Percentiles rank a stretch among this genome's conserved stretches.
phyloP scores from a whole-genome alignment of 2,329 filamentous ascomycete species.

The Fusarium concolor region DNA sequence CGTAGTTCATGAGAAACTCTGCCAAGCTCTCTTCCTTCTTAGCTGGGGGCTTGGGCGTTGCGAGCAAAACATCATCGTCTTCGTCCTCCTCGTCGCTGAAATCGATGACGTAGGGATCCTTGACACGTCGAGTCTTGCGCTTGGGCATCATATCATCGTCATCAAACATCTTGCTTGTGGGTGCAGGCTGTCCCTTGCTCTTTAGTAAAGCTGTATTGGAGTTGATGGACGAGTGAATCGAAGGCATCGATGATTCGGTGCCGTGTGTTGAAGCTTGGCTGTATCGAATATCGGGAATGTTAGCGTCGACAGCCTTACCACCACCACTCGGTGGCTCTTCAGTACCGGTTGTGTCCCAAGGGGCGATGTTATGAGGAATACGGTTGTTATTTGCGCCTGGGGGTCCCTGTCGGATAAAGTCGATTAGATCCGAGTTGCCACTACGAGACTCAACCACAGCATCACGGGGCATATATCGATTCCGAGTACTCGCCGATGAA shows the following conservation, averaged over 20 bases:
- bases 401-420: constrained; percentile 92
- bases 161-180: constrained; percentile 56
- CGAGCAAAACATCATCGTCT: constrained; percentile 59
- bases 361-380: constrained; percentile 84
- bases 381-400: constrained; percentile 70
- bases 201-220: constrained; percentile 78
- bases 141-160: constrained; percentile 70
- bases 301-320: constrained; percentile 64
- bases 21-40: constrained; percentile 75
- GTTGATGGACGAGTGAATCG: constrained; percentile 74
- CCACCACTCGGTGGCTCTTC: constrained; percentile 70
- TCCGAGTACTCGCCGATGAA: constrained; percentile 57
- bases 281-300: constrained; percentile 65
- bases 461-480: constrained; percentile 77
- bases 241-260: constrained; percentile 68
- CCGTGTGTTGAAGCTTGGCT: constrained; percentile 67
- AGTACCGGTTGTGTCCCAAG: constrained; percentile 87
- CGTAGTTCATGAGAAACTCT: constrained; percentile 77
- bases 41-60: constrained; percentile 54
- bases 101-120: constrained; percentile 95
- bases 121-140: constrained; percentile 80
- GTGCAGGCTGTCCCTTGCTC: constrained; percentile 51
- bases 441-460: constrained; percentile 71
- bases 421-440: constrained; percentile 87
- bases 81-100: constrained; percentile 74